These are phyloP conservation scores for Prunus padus DNA, from an alignment of 306 rosid genomes.

Conservation along the genomic window DNA sequence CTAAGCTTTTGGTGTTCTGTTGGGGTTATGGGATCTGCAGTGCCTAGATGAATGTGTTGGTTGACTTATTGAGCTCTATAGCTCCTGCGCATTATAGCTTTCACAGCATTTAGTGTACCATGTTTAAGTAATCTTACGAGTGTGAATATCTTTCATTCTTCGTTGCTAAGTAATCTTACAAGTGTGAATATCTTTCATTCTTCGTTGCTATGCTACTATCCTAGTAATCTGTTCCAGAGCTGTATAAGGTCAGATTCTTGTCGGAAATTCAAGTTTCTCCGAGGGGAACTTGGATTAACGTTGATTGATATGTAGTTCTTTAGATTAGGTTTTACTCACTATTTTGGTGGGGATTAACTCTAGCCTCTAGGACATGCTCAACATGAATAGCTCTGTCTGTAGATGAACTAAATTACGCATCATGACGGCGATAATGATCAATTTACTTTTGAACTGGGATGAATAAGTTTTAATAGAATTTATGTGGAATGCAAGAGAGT, in stretches of 20 bases:
- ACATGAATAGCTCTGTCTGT: neutral
- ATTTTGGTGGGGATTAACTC: neutral
- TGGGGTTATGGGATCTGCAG: conserved; percentile 2
- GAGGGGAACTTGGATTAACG: neutral
- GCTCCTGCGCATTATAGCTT: neutral
- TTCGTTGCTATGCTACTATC: neutral
- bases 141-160: neutral
- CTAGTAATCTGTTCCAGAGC: neutral
- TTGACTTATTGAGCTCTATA: neutral
- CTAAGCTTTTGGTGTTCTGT: neutral
- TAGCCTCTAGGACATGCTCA: neutral
- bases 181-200: neutral
- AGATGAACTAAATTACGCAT: neutral
- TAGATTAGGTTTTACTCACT: neutral
- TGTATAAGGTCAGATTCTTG: neutral
- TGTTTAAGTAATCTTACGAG: neutral
- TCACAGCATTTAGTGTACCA: neutral
- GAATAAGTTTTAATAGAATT: neutral
- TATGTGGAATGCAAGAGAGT: neutral
- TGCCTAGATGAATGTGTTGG: neutral
- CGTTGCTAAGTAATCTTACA: neutral
- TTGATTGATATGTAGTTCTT: neutral
- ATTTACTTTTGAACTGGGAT: too few relatives aligned
- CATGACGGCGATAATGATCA: neutral
- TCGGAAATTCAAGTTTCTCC: neutral